These are phyloP conservation scores for Ustilago trichophora DNA, from an alignment of 1,284 basidiomycete genomes.

Conservation along the genomic window DNA sequence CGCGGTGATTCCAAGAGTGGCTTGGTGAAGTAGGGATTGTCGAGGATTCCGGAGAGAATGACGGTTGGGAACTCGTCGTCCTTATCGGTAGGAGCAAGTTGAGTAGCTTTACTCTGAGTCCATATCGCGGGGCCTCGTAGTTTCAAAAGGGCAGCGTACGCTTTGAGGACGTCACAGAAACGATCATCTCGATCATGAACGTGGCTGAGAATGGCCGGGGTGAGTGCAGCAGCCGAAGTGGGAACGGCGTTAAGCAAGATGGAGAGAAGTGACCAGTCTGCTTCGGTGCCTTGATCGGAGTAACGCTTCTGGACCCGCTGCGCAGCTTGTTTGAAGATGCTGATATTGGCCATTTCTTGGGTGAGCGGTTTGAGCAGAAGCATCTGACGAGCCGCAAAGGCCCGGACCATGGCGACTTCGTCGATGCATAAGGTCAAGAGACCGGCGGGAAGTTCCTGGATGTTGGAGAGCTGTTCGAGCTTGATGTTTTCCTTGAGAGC, in stretches of 20 bases:
- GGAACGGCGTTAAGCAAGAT: conserved; percentile 38
- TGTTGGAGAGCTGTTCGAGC: conserved; percentile 25
- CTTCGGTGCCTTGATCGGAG: conserved; percentile 8
- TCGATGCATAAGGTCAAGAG: conserved; percentile 40
- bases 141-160: conserved; percentile 37
- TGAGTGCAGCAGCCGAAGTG: conserved; percentile 17
- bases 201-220: conserved; percentile 31
- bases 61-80: conserved; percentile 51
- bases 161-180: conserved; percentile 41
- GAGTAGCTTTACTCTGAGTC: conserved; percentile 7
- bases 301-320: conserved; percentile 9
- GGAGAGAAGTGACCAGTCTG: conserved; percentile 41
- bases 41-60: conserved; percentile 53
- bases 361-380: conserved; percentile 34
- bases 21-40: conserved; percentile 44
- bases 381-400: conserved; percentile 40
- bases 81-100: not conserved
- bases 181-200: conserved; percentile 39
- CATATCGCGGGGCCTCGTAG: conserved; percentile 38
- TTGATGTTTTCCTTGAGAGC: conserved; percentile 27
- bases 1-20: conserved; percentile 28
- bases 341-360: conserved; percentile 10
- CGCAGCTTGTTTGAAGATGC: conserved; percentile 20
- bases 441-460: conserved; percentile 46
- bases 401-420: conserved; percentile 22